A percentile compares a stretch with the other conserved stretches of the same genome.
These are phyloP conservation scores for Hypericum androsaemum DNA, from an alignment of 345 rosid genomes.

Conservation along the genomic window DNA sequence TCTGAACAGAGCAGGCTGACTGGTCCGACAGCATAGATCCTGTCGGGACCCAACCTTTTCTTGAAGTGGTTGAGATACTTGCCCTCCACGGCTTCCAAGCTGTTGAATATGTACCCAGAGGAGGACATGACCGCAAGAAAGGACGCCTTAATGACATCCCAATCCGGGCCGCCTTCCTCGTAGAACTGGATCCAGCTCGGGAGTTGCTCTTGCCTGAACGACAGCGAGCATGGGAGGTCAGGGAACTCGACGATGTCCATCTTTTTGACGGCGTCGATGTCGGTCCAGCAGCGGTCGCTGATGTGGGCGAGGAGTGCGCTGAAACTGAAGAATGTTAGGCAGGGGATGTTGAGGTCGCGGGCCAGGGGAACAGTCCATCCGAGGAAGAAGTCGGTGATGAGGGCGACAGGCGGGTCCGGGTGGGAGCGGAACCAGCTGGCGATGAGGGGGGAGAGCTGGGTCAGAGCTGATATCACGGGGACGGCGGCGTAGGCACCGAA, in stretches of 20 bases:
- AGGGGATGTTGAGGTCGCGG: slow-evolving; percentile 23
- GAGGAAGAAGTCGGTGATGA: slow-evolving; percentile 66
- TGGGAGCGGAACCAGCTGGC: slow-evolving; percentile 50
- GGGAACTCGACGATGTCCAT: slow-evolving; percentile 22
- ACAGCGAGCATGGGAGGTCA: slow-evolving; percentile 39
- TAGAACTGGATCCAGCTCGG: slow-evolving; percentile 29
- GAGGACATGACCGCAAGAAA: slow-evolving; percentile 23
- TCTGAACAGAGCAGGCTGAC: slow-evolving; percentile 31
- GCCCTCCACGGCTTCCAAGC: slow-evolving; percentile 36
- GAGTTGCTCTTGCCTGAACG: slow-evolving; percentile 37
- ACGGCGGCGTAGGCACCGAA: slow-evolving; percentile 37
- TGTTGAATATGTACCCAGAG: slow-evolving; percentile 40
- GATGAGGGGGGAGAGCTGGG: slow-evolving; percentile 37
- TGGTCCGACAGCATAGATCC: slow-evolving; percentile 52
- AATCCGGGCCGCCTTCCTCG: slow-evolving; percentile 24
- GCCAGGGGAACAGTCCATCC: slow-evolving; percentile 60
- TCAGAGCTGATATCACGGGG: slow-evolving; percentile 32
- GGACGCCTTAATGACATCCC: slow-evolving; percentile 21
- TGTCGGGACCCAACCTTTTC: slow-evolving; percentile 28
- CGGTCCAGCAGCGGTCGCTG: slow-evolving; percentile 17
- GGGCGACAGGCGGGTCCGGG: slow-evolving; percentile 43
- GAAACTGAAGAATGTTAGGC: slow-evolving; percentile 37
- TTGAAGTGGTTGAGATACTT: slow-evolving; percentile 27
- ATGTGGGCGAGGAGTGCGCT: slow-evolving; percentile 30
- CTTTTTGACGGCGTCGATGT: slow-evolving; percentile 11